A percentile compares a stretch with the other conserved stretches of the same genome.
phyloP scores from a whole-genome alignment of 140 eudicot genomes.

The Oenanthe javanica region DNA sequence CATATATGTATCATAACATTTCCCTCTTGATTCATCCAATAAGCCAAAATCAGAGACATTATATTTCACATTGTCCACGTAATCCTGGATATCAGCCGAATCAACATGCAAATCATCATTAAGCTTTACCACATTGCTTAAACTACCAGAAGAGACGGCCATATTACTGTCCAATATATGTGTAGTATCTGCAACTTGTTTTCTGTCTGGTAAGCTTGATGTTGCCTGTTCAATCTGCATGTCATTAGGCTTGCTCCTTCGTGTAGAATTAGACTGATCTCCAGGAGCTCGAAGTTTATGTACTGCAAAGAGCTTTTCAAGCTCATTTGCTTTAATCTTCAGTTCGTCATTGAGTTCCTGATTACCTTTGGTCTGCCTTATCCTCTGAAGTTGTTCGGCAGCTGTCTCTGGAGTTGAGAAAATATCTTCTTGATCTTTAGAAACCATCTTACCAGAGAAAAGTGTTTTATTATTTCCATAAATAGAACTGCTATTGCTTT shows the following conservation, averaged over 20 bases:
- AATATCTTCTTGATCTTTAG: constrained; percentile 29
- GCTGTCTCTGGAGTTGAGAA: constrained; percentile 34
- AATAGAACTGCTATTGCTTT: constrained; percentile 24
- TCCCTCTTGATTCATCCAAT: constrained; percentile 67
- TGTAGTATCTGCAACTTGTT: constrained; percentile 28
- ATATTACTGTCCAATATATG: constrained; percentile 22
- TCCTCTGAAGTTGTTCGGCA: constrained; percentile 54
- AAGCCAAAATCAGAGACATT: constrained; percentile 44
- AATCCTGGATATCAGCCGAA: constrained; percentile 34
- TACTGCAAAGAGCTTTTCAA: constrained; percentile 87
- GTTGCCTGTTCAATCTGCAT: constrained; percentile 22
- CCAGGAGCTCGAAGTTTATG: constrained; percentile 88
- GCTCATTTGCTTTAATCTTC: constrained; percentile 84
- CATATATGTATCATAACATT: constrained; percentile 61
- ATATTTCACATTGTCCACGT: constrained; percentile 32
- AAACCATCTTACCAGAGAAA: constrained; percentile 34
- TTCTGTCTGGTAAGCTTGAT: constrained; percentile 16
- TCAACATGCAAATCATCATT: constrained; percentile 22
- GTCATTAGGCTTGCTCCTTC: constrained; percentile 53
- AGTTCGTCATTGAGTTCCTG: constrained; percentile 87
- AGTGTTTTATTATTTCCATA: constrained; percentile 29
- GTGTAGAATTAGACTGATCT: constrained; percentile 41
- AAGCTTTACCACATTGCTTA: constrained; percentile 20
- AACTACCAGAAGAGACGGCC: constrained; percentile 26
- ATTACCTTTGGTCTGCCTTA: constrained; percentile 69